Evolutionary conservation across 176 grass and related monocot species (phyloP), one percentile per base, ranked within the genome.

Genomic region (Zea luxurians): DNA sequence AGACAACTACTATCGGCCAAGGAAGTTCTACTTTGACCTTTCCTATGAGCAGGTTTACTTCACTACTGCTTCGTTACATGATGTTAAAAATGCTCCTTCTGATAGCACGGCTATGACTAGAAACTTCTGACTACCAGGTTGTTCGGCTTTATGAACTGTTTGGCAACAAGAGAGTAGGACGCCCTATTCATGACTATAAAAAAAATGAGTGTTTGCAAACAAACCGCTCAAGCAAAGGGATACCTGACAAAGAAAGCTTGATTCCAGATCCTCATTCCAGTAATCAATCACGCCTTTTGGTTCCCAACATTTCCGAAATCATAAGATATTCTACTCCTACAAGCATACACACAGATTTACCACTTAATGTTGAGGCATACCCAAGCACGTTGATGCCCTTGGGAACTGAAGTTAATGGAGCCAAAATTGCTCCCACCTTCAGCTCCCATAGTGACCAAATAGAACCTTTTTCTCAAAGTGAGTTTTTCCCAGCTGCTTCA

Each of bases 1-100:
- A 58, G 82, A 79, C 12, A 90, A 93, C 50, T 93, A 93, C 64
- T 93, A 85, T 37, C 50, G 4, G n/a, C 68, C 73, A 37, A 67
- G 10, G 6, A 93, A 90, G 78, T 93, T 93, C 75, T 87, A 88
- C 74, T 88, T 90, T 10, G 81, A 88, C 54, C 91, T 93, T 83
- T 90, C 85, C 44, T 58, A 57, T 41, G 37, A 85, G 36, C 88
- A 93, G 91, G 91, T 90, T 80, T 47, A 65, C 40, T 70, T 37
- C 54, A 54, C 34, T 66, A 40, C 58, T 48, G 38, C 55, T 85
- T 52, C 68, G 18, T 2, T 81, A 71, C 34, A 71, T 16, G 75
- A 81, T 68, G 35, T 81, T 10, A 78, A 49, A 78, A 44, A 71
- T 77, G 36, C 80, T 66, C 27, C 86, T 72, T 70, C 65, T 18